Percentiles rank a stretch among this genome's conserved stretches.
Conservation (phyloP, 1,284 basidiomycete genomes). For the Pisolithus thermaeus region DNA sequence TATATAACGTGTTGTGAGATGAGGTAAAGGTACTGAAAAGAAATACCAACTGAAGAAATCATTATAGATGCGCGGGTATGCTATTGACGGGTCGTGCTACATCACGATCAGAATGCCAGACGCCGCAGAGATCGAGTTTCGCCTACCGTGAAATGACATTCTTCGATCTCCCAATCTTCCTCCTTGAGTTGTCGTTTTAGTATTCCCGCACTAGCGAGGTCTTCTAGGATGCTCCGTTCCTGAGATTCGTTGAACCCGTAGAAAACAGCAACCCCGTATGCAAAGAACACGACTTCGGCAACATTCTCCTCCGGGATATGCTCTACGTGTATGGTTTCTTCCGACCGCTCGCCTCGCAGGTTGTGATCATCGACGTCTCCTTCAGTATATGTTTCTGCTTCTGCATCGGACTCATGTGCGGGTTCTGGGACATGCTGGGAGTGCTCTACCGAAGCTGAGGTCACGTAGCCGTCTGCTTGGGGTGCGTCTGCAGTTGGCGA, state of each 20-base stretch:
- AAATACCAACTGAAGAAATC: constrained; percentile 78
- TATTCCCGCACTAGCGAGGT: constrained; percentile 68
- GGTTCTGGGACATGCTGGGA: neutral
- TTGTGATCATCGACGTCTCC: constrained; percentile 11
- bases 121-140: constrained; percentile 19
- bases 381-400: constrained; percentile 13
- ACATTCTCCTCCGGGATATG: constrained; percentile 40
- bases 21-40: neutral
- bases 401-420: constrained; percentile 18
- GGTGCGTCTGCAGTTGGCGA: constrained; percentile 28
- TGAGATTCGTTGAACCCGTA: constrained; percentile 77
- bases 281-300: constrained; percentile 86
- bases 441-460: constrained; percentile 6
- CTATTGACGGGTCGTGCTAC: constrained; percentile 82
- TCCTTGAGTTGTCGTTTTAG: constrained; percentile 57
- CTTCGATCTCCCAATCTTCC: constrained; percentile 83
- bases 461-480: constrained; percentile 7
- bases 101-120: constrained; percentile 5
- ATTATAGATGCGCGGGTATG: constrained; percentile 84
- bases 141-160: constrained; percentile 76
- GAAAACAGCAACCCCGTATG: constrained; percentile 83
- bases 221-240: constrained; percentile 77
- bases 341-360: constrained; percentile 7
- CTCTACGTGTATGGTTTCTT: constrained; percentile 12
- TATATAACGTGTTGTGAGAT: constrained; percentile 25